A percentile compares a stretch with the other conserved stretches of the same genome.
These are phyloP conservation scores for Phoma sp. DNA, from an alignment of 2,329 filamentous ascomycete species.

Conservation along the genomic window DNA sequence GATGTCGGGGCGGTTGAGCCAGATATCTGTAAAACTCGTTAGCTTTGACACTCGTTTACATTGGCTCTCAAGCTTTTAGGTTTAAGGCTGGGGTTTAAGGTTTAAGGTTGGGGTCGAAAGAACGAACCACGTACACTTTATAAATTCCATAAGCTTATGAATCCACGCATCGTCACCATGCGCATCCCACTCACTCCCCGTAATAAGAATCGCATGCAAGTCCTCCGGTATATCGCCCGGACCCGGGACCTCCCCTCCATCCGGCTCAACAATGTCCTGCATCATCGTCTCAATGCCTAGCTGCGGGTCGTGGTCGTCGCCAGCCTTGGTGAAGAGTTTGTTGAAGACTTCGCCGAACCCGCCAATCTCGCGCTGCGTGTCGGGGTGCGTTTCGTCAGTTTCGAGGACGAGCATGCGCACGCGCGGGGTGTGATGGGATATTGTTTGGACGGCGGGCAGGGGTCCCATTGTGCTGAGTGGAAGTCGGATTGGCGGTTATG, in stretches of 20 bases:
- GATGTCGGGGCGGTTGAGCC: conserved; percentile 60
- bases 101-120: too few relatives aligned
- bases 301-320: conserved; percentile 60
- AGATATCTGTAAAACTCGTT: conserved; percentile 51
- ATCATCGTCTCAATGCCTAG: conserved; percentile 64
- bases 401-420: conserved; percentile 64
- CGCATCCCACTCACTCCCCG: conserved; percentile 58
- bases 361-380: conserved; percentile 59
- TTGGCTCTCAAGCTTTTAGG: too few relatives aligned
- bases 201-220: conserved; percentile 56
- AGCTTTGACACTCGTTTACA: too few relatives aligned
- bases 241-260: conserved; percentile 53
- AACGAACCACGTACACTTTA: conserved; percentile 56
- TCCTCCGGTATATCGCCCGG: conserved; percentile 57
- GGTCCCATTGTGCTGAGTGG: conserved; percentile 31
- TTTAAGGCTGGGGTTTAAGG: too few relatives aligned
- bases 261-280: conserved; percentile 60
- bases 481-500: background rate
- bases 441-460: conserved; percentile 29
- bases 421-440: conserved; percentile 38
- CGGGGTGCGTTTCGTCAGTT: conserved; percentile 63
- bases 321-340: conserved; percentile 60
- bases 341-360: conserved; percentile 64
- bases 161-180: conserved; percentile 57
- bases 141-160: conserved; percentile 51